Evolutionary conservation across 2,329 filamentous ascomycete genomes (phyloP).

Genomic region (Macrophomina pseudophaseolina): DNA sequence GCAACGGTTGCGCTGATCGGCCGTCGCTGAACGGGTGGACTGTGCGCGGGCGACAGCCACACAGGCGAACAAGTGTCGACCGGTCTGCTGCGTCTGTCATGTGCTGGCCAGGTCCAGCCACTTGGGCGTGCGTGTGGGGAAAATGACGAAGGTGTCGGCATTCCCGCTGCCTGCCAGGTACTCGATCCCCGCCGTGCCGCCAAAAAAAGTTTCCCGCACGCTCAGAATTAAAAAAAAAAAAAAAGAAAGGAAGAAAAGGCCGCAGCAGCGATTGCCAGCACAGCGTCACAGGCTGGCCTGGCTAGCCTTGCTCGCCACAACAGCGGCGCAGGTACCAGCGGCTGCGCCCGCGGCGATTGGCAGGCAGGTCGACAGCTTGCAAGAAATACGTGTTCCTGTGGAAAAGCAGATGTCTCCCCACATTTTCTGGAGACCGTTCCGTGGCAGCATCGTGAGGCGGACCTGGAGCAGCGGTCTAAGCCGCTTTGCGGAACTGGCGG

Average conservation of each 20-base stretch:
- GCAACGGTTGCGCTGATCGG: conserved; percentile 19
- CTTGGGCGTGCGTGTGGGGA: conserved; percentile 1
- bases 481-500: conserved; percentile 6
- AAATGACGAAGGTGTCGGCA: conserved; percentile 5
- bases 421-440: conserved; percentile 12
- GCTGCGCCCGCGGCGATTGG: conserved; percentile 15
- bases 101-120: conserved; percentile 16
- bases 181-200: conserved; percentile 1
- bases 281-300: neutral
- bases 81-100: conserved; percentile 22
- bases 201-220: conserved; percentile 9
- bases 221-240: neutral
- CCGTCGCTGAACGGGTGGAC: conserved; percentile 16
- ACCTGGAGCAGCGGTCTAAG: conserved; percentile 14
- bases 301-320: neutral
- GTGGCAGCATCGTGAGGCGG: conserved; percentile 17
- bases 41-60: neutral
- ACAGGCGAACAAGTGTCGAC: neutral
- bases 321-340: conserved; percentile 12
- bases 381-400: conserved; percentile 19
- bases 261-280: conserved; percentile 7
- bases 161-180: conserved; percentile 14
- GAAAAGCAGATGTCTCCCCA: conserved; percentile 1
- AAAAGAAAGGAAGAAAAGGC: neutral
- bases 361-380: neutral